Percentiles rank a stretch among this genome's conserved stretches.
phyloP scores from a whole-genome alignment of 2,329 filamentous ascomycete species.

The Raffaelea albimanens region DNA sequence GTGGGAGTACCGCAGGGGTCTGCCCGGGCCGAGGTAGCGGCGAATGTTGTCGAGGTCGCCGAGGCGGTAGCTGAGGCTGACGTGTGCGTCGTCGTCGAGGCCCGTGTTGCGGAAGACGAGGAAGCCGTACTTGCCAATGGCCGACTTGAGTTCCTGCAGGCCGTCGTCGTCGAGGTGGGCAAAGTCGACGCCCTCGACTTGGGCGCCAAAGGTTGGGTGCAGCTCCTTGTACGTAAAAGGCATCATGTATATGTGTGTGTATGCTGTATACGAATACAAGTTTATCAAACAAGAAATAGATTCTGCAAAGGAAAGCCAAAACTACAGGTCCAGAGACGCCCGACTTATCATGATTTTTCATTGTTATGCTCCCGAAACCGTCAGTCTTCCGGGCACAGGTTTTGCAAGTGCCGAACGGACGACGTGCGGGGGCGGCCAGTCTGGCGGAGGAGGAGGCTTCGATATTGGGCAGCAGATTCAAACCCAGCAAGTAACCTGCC shows the following conservation, averaged over 20 bases:
- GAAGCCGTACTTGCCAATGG: conserved; percentile 18
- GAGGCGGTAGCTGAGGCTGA: conserved; percentile 38
- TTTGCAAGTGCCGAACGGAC: too few relatives aligned
- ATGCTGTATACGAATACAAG: too few relatives aligned
- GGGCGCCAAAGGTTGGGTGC: conserved; percentile 18
- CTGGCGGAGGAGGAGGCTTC: too few relatives aligned
- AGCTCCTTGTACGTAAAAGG: conserved; percentile 14
- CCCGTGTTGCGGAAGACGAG: conserved; percentile 15
- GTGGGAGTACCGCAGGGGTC: conserved; percentile 35
- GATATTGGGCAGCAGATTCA: too few relatives aligned
- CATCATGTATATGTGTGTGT: too few relatives aligned
- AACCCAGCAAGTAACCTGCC: too few relatives aligned
- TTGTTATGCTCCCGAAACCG: too few relatives aligned
- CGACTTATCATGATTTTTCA: too few relatives aligned
- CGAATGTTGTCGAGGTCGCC: conserved; percentile 47
- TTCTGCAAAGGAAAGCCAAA: too few relatives aligned
- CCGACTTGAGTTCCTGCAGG: conserved; percentile 20
- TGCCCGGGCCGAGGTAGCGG: conserved; percentile 35
- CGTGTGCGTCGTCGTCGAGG: conserved; percentile 42
- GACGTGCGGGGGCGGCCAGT: neutral
- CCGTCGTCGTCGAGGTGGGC: conserved; percentile 21
- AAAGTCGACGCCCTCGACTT: conserved; percentile 23
- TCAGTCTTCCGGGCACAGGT: too few relatives aligned
- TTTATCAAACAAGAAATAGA: too few relatives aligned
- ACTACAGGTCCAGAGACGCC: too few relatives aligned